These are phyloP conservation scores for Elongisporangium prolatum DNA, from an alignment of 352 stramenopile genomes.

Conservation along the genomic window DNA sequence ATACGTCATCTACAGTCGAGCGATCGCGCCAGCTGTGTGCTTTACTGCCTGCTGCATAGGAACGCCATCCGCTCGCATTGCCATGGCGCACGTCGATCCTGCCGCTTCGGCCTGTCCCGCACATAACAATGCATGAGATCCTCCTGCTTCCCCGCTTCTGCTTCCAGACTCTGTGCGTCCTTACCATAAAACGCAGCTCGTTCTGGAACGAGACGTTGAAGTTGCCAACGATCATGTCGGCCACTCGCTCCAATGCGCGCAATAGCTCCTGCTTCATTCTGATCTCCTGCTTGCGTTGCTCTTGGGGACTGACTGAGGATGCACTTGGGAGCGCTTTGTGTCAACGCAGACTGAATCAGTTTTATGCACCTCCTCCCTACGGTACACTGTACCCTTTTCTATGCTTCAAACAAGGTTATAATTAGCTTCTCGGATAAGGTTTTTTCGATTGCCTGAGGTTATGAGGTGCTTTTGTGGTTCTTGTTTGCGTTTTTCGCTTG, in stretches of 20 bases:
- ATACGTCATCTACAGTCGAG: constrained; percentile 33
- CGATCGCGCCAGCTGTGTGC: constrained; percentile 64
- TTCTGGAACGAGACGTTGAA: constrained; percentile 84
- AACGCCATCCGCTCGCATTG: constrained; percentile 63
- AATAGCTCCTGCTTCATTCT: constrained; percentile 64
- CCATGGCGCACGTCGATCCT: constrained; percentile 49
- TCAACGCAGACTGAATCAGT: background rate
- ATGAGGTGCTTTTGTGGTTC: background rate
- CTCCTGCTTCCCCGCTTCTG: background rate
- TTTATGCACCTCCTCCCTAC: background rate
- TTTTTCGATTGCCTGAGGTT: background rate
- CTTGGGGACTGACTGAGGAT: background rate
- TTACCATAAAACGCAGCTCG: constrained; percentile 83
- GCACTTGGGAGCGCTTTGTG: background rate
- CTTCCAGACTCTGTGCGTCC: background rate
- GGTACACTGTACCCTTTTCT: background rate
- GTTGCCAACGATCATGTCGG: constrained; percentile 74
- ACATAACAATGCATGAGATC: constrained; percentile 7
- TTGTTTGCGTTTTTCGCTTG: constrained; percentile 1
- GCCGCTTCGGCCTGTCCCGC: constrained; percentile 51
- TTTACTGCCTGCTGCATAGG: constrained; percentile 71
- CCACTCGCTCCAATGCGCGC: constrained; percentile 54
- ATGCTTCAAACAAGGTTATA: background rate
- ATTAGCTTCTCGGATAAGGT: background rate
- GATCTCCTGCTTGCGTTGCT: constrained; percentile 3